Evolutionary conservation across 345 rosid species (phyloP).

Genomic region (Pistacia vera): DNA sequence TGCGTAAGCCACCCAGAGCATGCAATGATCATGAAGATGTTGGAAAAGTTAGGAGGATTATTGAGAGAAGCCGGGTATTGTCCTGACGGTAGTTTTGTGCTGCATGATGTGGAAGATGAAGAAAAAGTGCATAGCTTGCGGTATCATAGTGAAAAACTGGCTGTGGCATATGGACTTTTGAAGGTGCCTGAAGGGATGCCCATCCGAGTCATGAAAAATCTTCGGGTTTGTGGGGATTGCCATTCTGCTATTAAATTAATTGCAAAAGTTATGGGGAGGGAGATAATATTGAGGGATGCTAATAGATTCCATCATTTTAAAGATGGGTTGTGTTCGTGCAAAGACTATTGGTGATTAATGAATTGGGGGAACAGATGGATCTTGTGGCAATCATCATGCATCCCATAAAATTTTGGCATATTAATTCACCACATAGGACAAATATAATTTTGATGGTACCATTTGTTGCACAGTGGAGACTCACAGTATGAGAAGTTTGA

Average conservation of each 20-base stretch:
- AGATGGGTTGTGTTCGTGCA: constrained; percentile 74
- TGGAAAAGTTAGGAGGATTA: constrained; percentile 56
- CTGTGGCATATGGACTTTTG: constrained; percentile 80
- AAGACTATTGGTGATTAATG: constrained; percentile 69
- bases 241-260: constrained; percentile 73
- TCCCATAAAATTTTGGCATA: not conserved
- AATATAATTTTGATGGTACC: not conserved
- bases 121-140: constrained; percentile 65
- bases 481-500: not conserved
- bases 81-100: constrained; percentile 74
- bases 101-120: constrained; percentile 88
- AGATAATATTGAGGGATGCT: constrained; percentile 80
- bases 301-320: constrained; percentile 82
- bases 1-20: constrained; percentile 59
- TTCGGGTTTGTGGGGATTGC: constrained; percentile 82
- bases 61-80: constrained; percentile 71
- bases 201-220: constrained; percentile 78
- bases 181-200: constrained; percentile 72
- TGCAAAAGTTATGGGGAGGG: constrained; percentile 64
- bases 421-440: not conserved
- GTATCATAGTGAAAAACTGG: constrained; percentile 75
- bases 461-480: not conserved
- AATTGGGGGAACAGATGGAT: constrained; percentile 7
- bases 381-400: constrained; percentile 7
- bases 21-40: constrained; percentile 42